Conservation (phyloP, 331 rosid species). For the Erythrophleum ivorense region DNA sequence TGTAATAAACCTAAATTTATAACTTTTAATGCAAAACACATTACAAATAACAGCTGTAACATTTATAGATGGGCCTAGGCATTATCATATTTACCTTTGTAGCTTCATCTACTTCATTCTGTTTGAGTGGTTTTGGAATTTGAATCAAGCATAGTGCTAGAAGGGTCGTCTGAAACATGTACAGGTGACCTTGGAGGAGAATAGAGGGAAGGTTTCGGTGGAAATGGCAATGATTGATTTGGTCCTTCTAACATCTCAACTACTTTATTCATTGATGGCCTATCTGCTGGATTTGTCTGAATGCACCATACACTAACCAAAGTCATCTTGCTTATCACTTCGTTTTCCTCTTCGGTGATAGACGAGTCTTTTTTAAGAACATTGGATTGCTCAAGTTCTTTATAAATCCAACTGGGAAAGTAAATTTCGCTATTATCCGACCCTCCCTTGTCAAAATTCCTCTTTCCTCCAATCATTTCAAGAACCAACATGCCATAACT, state of each 20-base stretch:
- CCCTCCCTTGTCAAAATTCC: neutral
- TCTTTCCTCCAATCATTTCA: neutral
- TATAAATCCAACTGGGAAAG: conserved; percentile 4
- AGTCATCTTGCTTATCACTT: neutral
- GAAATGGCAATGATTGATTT: neutral
- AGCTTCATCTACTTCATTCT: neutral
- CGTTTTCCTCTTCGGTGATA: neutral
- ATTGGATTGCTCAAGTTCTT: neutral
- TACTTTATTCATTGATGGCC: neutral
- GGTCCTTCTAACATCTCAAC: conserved; percentile 1
- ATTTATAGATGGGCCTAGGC: no score
- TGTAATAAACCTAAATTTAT: no score
- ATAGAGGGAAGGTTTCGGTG: neutral
- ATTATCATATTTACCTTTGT: neutral
- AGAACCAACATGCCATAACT: conserved; percentile 1
- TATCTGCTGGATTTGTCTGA: neutral
- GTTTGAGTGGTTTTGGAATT: neutral
- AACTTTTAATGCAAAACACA: no score
- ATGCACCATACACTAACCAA: conserved; percentile 2
- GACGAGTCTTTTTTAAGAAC: neutral
- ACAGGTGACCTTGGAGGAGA: neutral
- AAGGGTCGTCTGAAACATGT: neutral
- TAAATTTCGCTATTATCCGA: neutral
- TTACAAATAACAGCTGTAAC: no score
- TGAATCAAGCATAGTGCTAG: neutral